Percentiles rank a stretch among this genome's conserved stretches.
Conservation (phyloP, 208 protist species). For the Trypanosoma avium region DNA sequence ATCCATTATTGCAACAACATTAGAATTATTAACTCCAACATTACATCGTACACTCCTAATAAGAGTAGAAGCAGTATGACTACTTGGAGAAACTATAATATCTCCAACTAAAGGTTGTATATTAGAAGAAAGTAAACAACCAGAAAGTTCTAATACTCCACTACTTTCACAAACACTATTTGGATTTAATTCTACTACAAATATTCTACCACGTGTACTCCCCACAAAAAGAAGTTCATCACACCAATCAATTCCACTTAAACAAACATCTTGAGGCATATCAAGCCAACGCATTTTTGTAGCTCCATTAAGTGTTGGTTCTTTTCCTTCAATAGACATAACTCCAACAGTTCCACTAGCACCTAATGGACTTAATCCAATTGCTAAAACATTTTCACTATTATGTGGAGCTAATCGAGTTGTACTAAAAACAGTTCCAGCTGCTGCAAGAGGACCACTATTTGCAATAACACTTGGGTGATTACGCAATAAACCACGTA, state of each 20-base stretch:
- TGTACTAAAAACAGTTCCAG: conserved; percentile 55
- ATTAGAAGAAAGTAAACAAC: conserved; percentile 34
- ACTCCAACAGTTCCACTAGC: conserved; percentile 56
- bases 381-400: conserved; percentile 57
- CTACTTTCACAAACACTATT: conserved; percentile 32
- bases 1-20: conserved; percentile 44
- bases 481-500: conserved; percentile 78
- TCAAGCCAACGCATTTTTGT: conserved; percentile 74
- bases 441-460: conserved; percentile 38
- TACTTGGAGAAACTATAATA: conserved; percentile 53
- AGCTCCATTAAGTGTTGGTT: conserved; percentile 39
- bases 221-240: conserved; percentile 64
- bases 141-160: conserved; percentile 29
- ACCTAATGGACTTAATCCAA: conserved; percentile 60
- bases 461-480: conserved; percentile 59
- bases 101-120: conserved; percentile 36
- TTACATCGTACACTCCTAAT: conserved; percentile 68
- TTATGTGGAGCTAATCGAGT: conserved; percentile 59
- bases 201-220: conserved; percentile 66
- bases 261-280: conserved; percentile 35
- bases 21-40: conserved; percentile 26
- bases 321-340: conserved; percentile 35
- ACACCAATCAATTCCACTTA: conserved; percentile 61
- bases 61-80: conserved; percentile 55
- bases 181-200: conserved; percentile 43